These are phyloP conservation scores for Lasiodiplodia sp. DNA, from an alignment of 2,329 filamentous ascomycete genomes.

Conservation along the genomic window DNA sequence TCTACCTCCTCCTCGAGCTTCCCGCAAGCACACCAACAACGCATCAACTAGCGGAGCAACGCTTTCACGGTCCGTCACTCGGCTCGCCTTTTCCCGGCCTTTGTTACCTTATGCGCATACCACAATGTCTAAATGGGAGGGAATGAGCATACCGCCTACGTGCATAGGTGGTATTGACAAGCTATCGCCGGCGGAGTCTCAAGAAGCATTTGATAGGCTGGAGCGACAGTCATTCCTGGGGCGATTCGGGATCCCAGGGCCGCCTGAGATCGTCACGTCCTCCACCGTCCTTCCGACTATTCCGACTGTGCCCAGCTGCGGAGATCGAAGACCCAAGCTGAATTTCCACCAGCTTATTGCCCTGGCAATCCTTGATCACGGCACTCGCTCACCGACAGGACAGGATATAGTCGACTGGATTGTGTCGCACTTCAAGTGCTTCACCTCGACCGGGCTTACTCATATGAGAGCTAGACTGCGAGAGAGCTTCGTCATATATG, in stretches of 20 bases:
- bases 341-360: background rate
- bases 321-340: background rate
- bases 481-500: background rate
- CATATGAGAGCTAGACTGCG: background rate
- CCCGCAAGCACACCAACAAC: background rate
- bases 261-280: background rate
- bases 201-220: no score
- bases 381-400: background rate
- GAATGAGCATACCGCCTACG: background rate
- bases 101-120: no score
- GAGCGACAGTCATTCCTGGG: background rate
- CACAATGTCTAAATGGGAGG: background rate
- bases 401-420: background rate
- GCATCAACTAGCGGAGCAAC: background rate
- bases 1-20: no score
- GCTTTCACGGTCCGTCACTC: background rate
- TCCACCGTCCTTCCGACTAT: background rate
- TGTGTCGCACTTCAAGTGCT: background rate
- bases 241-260: background rate
- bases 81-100: background rate
- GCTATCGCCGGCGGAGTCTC: background rate
- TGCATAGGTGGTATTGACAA: no score
- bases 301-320: background rate
- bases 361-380: background rate
- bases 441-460: background rate